Conservation (phyloP, 768 basidiomycete species). For the Amanita subjunquillea region DNA sequence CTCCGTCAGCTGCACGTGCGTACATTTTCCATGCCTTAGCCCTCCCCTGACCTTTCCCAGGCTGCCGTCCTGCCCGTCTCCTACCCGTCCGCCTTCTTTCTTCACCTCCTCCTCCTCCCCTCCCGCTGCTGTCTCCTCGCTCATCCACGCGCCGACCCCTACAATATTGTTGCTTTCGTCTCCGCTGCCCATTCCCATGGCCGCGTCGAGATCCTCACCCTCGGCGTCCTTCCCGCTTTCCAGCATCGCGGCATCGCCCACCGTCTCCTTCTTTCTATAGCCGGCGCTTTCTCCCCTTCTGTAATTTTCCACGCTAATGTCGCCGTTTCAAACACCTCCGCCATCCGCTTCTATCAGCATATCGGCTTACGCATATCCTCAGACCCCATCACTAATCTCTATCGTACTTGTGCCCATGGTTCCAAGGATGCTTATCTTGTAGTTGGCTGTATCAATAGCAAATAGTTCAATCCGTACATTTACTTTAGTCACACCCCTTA, state of each 20-base stretch:
- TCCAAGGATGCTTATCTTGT: constrained; percentile 34
- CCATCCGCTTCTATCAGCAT: constrained; percentile 32
- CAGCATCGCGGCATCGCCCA: constrained; percentile 33
- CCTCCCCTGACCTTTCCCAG: constrained; percentile 11
- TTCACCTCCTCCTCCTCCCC: constrained; percentile 34
- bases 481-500: constrained; percentile 3
- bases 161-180: constrained; percentile 29
- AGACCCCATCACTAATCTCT: constrained; percentile 26
- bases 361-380: constrained; percentile 28
- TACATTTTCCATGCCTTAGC: neutral
- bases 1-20: constrained; percentile 33
- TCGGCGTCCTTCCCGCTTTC: constrained; percentile 37
- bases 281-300: constrained; percentile 16
- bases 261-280: constrained; percentile 25
- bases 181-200: constrained; percentile 21
- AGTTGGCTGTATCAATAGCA: constrained; percentile 19
- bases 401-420: constrained; percentile 23
- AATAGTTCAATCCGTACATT: constrained; percentile 3
- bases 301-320: constrained; percentile 33
- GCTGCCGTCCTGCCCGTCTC: constrained; percentile 25
- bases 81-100: constrained; percentile 34
- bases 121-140: constrained; percentile 32
- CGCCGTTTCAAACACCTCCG: constrained; percentile 29
- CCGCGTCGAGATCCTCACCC: constrained; percentile 37
- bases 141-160: constrained; percentile 16